These are phyloP conservation scores for Phytophthora nicotianae DNA, from an alignment of 352 stramenopile genomes.

Conservation along the genomic window DNA sequence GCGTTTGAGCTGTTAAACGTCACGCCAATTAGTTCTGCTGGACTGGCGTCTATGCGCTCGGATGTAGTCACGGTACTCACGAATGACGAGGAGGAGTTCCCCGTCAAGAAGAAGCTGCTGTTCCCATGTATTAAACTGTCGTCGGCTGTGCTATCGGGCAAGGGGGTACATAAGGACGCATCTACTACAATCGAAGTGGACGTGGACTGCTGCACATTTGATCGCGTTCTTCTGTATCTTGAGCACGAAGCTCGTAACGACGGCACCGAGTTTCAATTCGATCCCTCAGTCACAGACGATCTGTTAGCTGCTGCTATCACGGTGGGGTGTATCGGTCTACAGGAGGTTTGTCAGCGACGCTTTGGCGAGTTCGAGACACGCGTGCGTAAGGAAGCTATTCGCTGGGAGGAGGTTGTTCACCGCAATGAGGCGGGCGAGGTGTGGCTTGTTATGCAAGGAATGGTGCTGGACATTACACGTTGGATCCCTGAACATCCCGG, in stretches of 20 bases:
- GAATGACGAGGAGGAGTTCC: constrained; percentile 89
- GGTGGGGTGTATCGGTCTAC: constrained; percentile 71
- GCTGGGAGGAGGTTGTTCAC: constrained; percentile 77
- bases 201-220: constrained; percentile 89
- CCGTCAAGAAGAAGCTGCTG: constrained; percentile 89
- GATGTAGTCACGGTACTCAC: constrained; percentile 82
- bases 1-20: constrained; percentile 55
- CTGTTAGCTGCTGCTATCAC: constrained; percentile 70
- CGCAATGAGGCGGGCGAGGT: constrained; percentile 79
- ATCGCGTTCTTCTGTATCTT: constrained; percentile 89
- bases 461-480: constrained; percentile 89
- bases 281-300: constrained; percentile 76
- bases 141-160: constrained; percentile 76
- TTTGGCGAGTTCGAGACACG: constrained; percentile 84
- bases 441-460: constrained; percentile 89
- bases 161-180: constrained; percentile 73
- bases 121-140: constrained; percentile 91
- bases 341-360: constrained; percentile 77
- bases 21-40: constrained; percentile 22
- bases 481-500: constrained; percentile 90
- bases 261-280: constrained; percentile 74
- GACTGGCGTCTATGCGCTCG: constrained; percentile 50
- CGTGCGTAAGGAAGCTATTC: constrained; percentile 80
- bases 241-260: constrained; percentile 81
- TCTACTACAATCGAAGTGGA: constrained; percentile 69